Evolutionary conservation across 805 yeast species (phyloP), one percentile per base, ranked within the genome.

Genomic region (Spencermartinsiella europaea): DNA sequence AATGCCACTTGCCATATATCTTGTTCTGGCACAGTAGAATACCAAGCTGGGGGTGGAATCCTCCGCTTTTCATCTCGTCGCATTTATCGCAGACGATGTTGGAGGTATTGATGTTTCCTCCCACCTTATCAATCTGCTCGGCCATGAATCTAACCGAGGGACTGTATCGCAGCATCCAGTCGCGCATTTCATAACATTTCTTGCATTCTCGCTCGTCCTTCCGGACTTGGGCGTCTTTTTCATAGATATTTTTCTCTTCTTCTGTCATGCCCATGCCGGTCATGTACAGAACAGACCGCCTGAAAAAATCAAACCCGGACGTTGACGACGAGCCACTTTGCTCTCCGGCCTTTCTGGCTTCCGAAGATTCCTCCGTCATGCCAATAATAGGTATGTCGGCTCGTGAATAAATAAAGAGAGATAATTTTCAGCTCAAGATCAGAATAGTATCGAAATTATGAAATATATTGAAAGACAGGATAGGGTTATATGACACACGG

Each of bases 1-100:
- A 66, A 57, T 87, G 95, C 76, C 83, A 80, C 60, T 81, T 81
- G 61, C 81, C 80, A 38, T 71, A 68, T 35, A 87, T 73, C 66
- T 89, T 74, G 64, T 93, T 90, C 51, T 90, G 88, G 66, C 99
- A 93, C 4, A 93, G 66, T 48, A 89, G 70, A 21, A 93, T 81
- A 1, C 99, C 99, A 37, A 79, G 63, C 34, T 87, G 85, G 0
- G 98, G 97, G 61, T 90, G 88, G 65, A 84, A 93, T 2, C 99
- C 99, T 38, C 98, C 99, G 34, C 88, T 82, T 58, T 81, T 78
- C 68, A 75, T 72, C 51, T 86, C 95, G 52, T 84, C 87, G 64
- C 99, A 93, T 7, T 76, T 75, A 44, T 80, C 93, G 64, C 99
- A 93, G 14, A 78, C 71, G 44, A 91, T 79, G 55, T 82, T 80